phyloP scores from a whole-genome alignment of 2,329 filamentous ascomycete species.

The Pochonia chlamydosporia region DNA sequence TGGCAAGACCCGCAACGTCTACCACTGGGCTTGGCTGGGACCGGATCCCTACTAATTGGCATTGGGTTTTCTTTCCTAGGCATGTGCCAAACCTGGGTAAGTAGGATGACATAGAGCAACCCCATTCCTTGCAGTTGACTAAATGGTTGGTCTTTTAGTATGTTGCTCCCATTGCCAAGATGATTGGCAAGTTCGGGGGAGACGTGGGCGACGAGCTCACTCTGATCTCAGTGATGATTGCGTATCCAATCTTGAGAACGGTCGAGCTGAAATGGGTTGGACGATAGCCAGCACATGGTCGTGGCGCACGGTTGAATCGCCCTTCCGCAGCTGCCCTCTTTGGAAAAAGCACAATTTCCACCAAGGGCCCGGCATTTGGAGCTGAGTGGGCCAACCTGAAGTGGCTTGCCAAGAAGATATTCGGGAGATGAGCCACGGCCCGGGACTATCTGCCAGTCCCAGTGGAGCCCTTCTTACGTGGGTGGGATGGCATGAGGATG shows the following conservation, averaged over 20 bases:
- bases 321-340: not conserved
- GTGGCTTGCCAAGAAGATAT: not conserved
- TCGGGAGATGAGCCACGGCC: not conserved
- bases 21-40: conserved; percentile 13
- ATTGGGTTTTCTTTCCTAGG: conserved; percentile 13
- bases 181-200: conserved; percentile 7
- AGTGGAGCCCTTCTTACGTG: not conserved
- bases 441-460: not conserved
- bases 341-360: too few relatives aligned
- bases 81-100: conserved; percentile 15
- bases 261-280: conserved; percentile 8
- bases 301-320: not conserved
- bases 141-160: not conserved
- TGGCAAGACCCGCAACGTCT: conserved; percentile 15
- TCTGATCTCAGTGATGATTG: conserved; percentile 4
- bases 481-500: not conserved
- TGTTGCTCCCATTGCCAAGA: conserved; percentile 6
- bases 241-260: conserved; percentile 6
- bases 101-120: not conserved
- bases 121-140: too few relatives aligned
- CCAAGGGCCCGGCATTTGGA: too few relatives aligned
- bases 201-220: conserved; percentile 11
- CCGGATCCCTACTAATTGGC: conserved; percentile 11
- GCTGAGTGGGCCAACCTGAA: not conserved
- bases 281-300: not conserved